A percentile compares a stretch with the other conserved stretches of the same genome.
Conservation (phyloP, 192 early-diverging fungal species). For the Coemansia sp. region DNA sequence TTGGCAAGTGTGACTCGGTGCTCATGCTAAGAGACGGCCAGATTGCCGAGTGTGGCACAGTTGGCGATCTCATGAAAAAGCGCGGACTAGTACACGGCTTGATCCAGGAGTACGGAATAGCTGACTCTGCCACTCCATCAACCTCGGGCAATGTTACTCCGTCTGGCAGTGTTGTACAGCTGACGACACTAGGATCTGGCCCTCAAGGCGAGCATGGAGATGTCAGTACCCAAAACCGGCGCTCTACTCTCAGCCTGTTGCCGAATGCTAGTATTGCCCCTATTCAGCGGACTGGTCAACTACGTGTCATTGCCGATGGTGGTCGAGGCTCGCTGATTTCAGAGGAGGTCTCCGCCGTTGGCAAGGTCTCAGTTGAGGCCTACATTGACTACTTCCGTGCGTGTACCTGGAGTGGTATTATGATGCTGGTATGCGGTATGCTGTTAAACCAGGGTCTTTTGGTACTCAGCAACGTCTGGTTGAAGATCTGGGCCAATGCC, state of each 20-base stretch:
- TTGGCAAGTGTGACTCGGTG: constrained; percentile 69
- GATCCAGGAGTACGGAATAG: constrained; percentile 72
- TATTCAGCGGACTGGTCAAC: constrained; percentile 22
- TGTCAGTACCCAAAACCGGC: constrained; percentile 20
- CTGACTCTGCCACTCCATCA: constrained; percentile 5
- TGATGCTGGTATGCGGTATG: constrained; percentile 62
- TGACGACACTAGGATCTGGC: neutral
- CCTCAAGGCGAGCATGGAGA: neutral
- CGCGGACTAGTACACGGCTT: constrained; percentile 68
- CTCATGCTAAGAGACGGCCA: constrained; percentile 74
- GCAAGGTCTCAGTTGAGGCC: constrained; percentile 72
- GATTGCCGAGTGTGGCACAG: constrained; percentile 71
- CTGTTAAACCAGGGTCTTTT: constrained; percentile 58
- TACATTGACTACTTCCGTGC: constrained; percentile 81
- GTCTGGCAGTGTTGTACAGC: neutral
- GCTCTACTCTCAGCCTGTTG: constrained; percentile 49
- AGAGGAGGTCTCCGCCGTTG: constrained; percentile 78
- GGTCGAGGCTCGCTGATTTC: constrained; percentile 58
- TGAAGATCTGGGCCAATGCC: constrained; percentile 69
- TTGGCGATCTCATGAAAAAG: constrained; percentile 64
- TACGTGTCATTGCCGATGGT: constrained; percentile 2
- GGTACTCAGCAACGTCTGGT: constrained; percentile 65
- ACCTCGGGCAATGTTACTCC: constrained; percentile 5
- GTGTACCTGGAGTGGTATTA: constrained; percentile 61
- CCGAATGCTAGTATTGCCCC: constrained; percentile 60